These are phyloP conservation scores for Dioszegia crocea DNA, from an alignment of 768 basidiomycete genomes.

Conservation along the genomic window DNA sequence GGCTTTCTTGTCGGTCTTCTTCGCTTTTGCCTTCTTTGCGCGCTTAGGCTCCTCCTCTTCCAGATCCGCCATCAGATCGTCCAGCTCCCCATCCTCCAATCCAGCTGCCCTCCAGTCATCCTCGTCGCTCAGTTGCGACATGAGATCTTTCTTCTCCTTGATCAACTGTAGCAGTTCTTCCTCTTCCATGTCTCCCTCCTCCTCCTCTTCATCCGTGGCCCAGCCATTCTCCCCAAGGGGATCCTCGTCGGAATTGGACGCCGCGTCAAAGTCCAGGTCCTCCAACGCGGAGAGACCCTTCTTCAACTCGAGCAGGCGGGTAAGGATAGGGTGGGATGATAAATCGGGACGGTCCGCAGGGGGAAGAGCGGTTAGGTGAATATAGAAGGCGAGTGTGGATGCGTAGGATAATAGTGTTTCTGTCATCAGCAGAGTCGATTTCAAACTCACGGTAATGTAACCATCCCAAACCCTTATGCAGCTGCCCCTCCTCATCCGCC, in stretches of 20 bases:
- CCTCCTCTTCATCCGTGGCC: conserved; percentile 48
- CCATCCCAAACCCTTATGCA: conserved; percentile 46
- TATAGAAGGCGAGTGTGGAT: conserved; percentile 84
- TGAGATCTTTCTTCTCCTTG: conserved; percentile 22
- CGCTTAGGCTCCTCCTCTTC: conserved; percentile 41
- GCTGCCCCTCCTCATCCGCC: conserved; percentile 28
- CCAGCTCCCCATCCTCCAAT: conserved; percentile 44
- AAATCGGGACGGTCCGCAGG: conserved; percentile 58
- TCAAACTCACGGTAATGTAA: conserved; percentile 75
- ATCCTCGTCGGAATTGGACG: conserved; percentile 38
- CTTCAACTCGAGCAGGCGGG: conserved; percentile 75
- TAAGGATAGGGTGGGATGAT: conserved; percentile 65
- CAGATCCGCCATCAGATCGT: conserved; percentile 28
- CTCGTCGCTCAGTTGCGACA: conserved; percentile 18
- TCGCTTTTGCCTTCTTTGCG: conserved; percentile 55
- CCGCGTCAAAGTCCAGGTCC: conserved; percentile 66
- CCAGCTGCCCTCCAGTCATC: conserved; percentile 35
- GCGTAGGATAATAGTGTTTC: conserved; percentile 87
- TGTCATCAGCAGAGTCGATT: conserved; percentile 45
- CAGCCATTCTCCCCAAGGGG: conserved; percentile 49
- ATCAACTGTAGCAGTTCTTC: conserved; percentile 40
- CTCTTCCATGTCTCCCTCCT: conserved; percentile 35
- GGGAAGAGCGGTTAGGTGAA: conserved; percentile 71
- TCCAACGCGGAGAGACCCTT: conserved; percentile 75
- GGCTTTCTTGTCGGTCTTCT: conserved; percentile 51